Conservation (phyloP, 202 grass and related monocot species). For the Musa balbisiana region DNA sequence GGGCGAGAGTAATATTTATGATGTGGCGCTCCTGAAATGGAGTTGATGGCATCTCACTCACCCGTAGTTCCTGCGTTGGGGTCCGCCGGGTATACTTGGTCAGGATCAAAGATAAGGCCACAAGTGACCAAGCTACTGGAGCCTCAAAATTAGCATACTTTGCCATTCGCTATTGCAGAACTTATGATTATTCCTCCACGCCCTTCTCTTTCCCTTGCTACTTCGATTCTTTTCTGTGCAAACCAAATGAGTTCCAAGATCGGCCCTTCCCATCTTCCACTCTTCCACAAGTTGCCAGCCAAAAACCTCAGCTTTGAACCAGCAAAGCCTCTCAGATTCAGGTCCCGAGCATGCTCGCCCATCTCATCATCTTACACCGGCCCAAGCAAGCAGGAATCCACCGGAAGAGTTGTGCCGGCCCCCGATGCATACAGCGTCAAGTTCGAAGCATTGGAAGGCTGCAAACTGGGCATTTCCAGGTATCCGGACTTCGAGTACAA, state of each 20-base stretch:
- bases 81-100: too few species aligned
- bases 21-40: too few species aligned
- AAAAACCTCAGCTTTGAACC: constrained; percentile 5
- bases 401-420: not conserved
- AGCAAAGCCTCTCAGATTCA: not conserved
- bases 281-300: constrained; percentile 15
- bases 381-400: constrained; percentile 28
- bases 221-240: too few species aligned
- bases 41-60: too few species aligned
- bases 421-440: constrained; percentile 17
- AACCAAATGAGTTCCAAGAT: constrained; percentile 36
- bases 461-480: constrained; percentile 69
- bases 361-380: constrained; percentile 20
- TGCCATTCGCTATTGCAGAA: too few species aligned
- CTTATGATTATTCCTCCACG: too few species aligned
- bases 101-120: too few species aligned
- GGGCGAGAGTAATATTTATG: too few species aligned
- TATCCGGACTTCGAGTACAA: constrained; percentile 85
- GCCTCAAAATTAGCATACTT: too few species aligned
- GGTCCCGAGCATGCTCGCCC: not conserved
- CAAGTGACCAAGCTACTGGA: too few species aligned
- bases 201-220: too few species aligned
- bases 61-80: too few species aligned
- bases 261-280: constrained; percentile 13
- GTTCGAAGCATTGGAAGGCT: constrained; percentile 54